Base-by-base conservation (phyloP, 768 basidiomycete genomes). In the Boletales sp. region DNA sequence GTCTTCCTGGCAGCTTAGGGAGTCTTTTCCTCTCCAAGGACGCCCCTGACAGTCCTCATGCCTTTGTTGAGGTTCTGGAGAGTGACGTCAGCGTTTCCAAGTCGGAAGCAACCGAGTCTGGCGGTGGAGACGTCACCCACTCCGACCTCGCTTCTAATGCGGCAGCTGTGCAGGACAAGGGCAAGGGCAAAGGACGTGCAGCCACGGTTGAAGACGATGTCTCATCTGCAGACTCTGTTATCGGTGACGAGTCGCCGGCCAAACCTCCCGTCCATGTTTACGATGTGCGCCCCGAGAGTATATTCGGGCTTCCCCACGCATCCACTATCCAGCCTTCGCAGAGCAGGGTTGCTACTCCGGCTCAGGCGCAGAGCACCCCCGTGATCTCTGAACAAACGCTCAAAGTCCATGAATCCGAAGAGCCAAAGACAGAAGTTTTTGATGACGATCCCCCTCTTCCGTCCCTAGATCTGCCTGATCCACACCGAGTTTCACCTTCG, bases 181-280 rank as follows among this genome's bases (percentile, higher is more conserved):
- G 76, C 31, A 87, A 86, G 62, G 69, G 68, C 35, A 71, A 70
- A 49, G 54, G 48, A 15, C 68, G 66, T 37, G 58, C 53, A 9
- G 51, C 62, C 15, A 68, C 50, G 25, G 62, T 66, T 9, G 65
- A 67, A 39, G 60, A 67, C 15, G 69, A 70, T 45, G 57, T 64
- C 13, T 71, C 73, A 0, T 76, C 77, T 5, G 70, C 72, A 4
- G 67, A 59, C n/a, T 78, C 78, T 3, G 56, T 79, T 43, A 56
- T 70, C 17, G 70, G 62, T 14, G 53, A 65, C 11, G 74, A 82
- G 47, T 60, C 69, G 6, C 74, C 80, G 0, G 55, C 71, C 37
- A 87, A 88, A 62, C 77, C 71, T 41, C 78, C 84, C 14, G 74
- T 87, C 34, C 86, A 85, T 64, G 80, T 86, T 43, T 73, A 72